A percentile compares a stretch with the other conserved stretches of the same genome.
These are phyloP conservation scores for Craterostigma plantagineum DNA, from an alignment of 257 asterid genomes.

Conservation along the genomic window DNA sequence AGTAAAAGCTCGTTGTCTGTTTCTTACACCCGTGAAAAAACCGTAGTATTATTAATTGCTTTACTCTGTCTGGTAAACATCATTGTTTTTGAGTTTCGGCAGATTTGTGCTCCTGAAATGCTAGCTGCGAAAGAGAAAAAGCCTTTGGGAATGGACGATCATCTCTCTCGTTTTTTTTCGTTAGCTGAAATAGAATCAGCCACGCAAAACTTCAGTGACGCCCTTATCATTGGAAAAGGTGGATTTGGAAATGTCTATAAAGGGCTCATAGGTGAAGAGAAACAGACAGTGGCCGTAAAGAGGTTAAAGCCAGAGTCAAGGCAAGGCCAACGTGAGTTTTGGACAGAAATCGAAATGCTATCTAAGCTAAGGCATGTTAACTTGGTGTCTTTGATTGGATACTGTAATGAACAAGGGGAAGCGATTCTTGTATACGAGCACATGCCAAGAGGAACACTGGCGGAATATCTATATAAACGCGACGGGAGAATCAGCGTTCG, in stretches of 20 bases:
- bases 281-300: constrained; percentile 37
- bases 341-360: constrained; percentile 56
- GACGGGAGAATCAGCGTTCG: background rate
- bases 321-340: constrained; percentile 60
- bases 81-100: constrained; percentile 16
- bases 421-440: constrained; percentile 73
- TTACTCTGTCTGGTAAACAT: constrained; percentile 24
- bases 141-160: constrained; percentile 21
- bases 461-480: constrained; percentile 45
- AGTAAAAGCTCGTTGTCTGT: background rate
- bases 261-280: constrained; percentile 32
- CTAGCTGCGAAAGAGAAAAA: constrained; percentile 15
- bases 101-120: constrained; percentile 14
- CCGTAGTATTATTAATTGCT: constrained; percentile 22
- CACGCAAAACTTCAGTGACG: constrained; percentile 38
- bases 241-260: constrained; percentile 76
- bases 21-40: constrained; percentile 7
- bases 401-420: constrained; percentile 58
- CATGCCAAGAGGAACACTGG: constrained; percentile 66
- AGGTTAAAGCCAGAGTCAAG: constrained; percentile 45
- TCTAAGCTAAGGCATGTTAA: constrained; percentile 67
- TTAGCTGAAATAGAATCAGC: constrained; percentile 37
- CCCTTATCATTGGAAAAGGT: constrained; percentile 54
- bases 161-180: constrained; percentile 39
- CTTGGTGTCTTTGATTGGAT: constrained; percentile 62